Base-by-base conservation (phyloP, 352 stramenopile genomes). In the Globisporangium iwayamae region DNA sequence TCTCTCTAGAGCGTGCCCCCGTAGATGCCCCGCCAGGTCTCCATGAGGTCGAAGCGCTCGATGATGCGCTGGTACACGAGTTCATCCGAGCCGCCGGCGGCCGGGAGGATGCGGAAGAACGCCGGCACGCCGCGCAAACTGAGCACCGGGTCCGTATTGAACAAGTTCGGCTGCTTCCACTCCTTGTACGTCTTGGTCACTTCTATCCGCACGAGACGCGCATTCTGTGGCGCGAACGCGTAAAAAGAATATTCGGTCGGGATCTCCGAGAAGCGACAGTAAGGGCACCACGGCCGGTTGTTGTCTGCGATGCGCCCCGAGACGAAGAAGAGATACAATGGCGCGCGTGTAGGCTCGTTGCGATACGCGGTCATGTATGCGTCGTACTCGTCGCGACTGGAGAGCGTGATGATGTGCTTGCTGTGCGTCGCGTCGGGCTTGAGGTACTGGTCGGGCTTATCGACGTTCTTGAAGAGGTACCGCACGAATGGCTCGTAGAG, bases 241-340 rank as follows among this genome's bases (percentile, higher is more conserved):
- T 85, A 87, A 65, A 91, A 94, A 0, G 72, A 74, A 57, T 87
- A 91, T 71, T 94, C 80, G 18, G 90, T 32, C 1, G 83, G 80
- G 32, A 91, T 62, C 64, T 94, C 79, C 4, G 79, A 88, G 67
- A 78, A 92, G 18, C 85, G 83, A 55, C 85, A 94, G 70, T 90
- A 94, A 16, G 81, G 79, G 71, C 85, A 94, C 83, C 85, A 94
- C 48, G 82, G 80, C 2, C 85, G 74, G 46, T 91, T 84, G 66
- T 94, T 94, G 52, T 75, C 65, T 25, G 54, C 60, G 62, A 92
- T 76, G 55, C 77, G 72, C 5, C 83, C 85, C 0, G 83, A 91
- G 0, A 94, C 72, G 62, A 94, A 91, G 57, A 90, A 66, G 2
- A 94, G 45, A 39, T 83, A 92, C 11, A 82, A 56, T 18, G 80